Percentiles rank a stretch among this genome's conserved stretches.
These are phyloP conservation scores for Micractinium sp. DNA, from an alignment of 139 green algal genomes.

Conservation along the genomic window DNA sequence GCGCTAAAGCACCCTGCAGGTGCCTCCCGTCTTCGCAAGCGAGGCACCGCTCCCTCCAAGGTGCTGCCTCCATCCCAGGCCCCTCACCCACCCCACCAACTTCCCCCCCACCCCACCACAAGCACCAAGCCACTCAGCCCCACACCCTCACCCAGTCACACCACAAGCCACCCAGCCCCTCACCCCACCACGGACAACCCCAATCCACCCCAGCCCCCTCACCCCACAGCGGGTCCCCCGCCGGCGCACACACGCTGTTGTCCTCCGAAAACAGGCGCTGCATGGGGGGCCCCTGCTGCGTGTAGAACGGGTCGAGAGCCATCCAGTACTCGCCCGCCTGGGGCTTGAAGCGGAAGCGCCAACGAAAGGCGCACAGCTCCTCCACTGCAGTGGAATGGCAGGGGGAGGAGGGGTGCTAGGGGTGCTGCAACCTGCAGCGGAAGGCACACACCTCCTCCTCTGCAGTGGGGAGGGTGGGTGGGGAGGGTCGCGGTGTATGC, in stretches of 20 bases:
- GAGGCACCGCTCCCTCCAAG: not conserved
- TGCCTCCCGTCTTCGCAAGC: not conserved
- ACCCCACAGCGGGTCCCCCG: not conserved
- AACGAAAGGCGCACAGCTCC: slow-evolving; percentile 14
- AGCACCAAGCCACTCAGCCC: too few species aligned
- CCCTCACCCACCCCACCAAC: not conserved
- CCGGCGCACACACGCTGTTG: not conserved
- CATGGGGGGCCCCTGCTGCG: not conserved
- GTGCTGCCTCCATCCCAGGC: not conserved
- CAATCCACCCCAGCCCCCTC: too few species aligned
- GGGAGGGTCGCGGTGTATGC: too few species aligned
- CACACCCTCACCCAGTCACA: too few species aligned
- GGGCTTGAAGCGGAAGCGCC: slow-evolving; percentile 15
- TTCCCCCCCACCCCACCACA: not conserved
- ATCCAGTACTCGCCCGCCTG: not conserved
- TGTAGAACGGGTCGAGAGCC: not conserved
- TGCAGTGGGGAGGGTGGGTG: too few species aligned
- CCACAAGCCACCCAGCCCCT: too few species aligned
- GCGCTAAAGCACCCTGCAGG: too few species aligned
- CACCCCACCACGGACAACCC: too few species aligned
- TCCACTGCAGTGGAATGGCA: not conserved
- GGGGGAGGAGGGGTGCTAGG: too few species aligned
- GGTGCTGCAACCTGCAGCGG: not conserved
- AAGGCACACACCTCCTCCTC: not conserved
- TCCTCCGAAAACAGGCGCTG: not conserved